Conservation (phyloP, 2,329 filamentous ascomycete genomes). For the Falciphora oryzae region DNA sequence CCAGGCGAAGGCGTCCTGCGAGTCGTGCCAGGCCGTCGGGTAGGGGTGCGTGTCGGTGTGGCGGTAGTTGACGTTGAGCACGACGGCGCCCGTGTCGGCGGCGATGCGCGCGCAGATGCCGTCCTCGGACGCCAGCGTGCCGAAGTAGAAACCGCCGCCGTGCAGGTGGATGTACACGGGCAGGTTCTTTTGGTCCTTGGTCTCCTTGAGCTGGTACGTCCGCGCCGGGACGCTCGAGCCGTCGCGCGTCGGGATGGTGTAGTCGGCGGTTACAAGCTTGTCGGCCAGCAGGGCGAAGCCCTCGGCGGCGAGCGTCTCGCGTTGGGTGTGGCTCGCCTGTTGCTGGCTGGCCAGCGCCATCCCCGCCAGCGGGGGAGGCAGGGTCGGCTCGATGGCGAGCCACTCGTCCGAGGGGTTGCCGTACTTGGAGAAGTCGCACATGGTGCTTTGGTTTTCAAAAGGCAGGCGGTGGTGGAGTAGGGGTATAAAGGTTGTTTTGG, state of each 20-base stretch:
- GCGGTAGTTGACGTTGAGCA: constrained; percentile 53
- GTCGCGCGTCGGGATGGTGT: constrained; percentile 19
- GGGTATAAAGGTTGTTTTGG: not conserved
- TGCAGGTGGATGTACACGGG: constrained; percentile 16
- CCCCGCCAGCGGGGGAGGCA: constrained; percentile 21
- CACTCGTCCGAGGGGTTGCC: constrained; percentile 37
- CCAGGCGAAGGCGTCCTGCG: constrained; percentile 50
- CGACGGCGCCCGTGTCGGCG: constrained; percentile 32
- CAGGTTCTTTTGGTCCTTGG: constrained; percentile 42
- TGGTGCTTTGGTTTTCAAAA: constrained; percentile 8
- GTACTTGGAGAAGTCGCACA: constrained; percentile 30
- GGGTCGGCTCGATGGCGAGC: constrained; percentile 30
- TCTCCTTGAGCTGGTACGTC: constrained; percentile 22
- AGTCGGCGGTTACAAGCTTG: constrained; percentile 29
- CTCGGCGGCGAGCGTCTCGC: constrained; percentile 27
- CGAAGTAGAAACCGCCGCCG: constrained; percentile 40
- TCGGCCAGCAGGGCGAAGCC: constrained; percentile 21
- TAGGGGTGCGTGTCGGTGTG: constrained; percentile 50
- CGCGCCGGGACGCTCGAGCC: constrained; percentile 22
- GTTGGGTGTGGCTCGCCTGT: constrained; percentile 22
- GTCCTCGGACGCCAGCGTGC: constrained; percentile 47
- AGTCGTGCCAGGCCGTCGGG: constrained; percentile 47
- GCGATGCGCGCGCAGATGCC: constrained; percentile 43
- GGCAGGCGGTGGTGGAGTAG: too few relatives aligned
- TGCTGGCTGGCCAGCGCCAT: constrained; percentile 22